Percentiles rank a stretch among this genome's conserved stretches.
Evolutionary conservation across 306 rosid genomes (phyloP).

Genomic region (Medicago ruthenica): DNA sequence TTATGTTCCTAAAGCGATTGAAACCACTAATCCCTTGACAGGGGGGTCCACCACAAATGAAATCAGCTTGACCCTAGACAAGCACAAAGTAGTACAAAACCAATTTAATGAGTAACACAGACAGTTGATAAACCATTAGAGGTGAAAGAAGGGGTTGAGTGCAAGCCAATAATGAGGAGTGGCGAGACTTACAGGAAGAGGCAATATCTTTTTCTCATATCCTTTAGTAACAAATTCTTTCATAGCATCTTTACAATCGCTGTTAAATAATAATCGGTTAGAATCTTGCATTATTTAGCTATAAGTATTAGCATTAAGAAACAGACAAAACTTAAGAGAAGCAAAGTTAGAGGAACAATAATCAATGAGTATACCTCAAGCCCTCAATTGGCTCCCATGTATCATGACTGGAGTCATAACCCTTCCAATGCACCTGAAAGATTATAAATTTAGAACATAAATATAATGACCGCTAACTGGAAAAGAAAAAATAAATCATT

Average conservation of each 20-base stretch:
- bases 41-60: slow-evolving; percentile 91
- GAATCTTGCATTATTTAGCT: background rate
- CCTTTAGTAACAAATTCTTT: slow-evolving; percentile 49
- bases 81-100: background rate
- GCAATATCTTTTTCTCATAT: slow-evolving; percentile 45
- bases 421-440: slow-evolving; percentile 55
- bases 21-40: slow-evolving; percentile 91
- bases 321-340: background rate
- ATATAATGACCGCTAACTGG: background rate
- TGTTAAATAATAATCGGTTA: slow-evolving; percentile 31
- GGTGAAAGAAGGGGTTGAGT: background rate
- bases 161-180: background rate
- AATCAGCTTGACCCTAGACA: slow-evolving; percentile 77
- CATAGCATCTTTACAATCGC: slow-evolving; percentile 46
- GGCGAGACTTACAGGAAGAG: slow-evolving; percentile 54
- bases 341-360: background rate
- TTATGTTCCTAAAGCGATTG: slow-evolving; percentile 66
- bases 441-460: background rate
- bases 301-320: background rate
- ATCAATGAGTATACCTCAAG: slow-evolving; percentile 40
- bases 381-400: slow-evolving; percentile 58
- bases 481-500: background rate
- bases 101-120: background rate
- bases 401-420: slow-evolving; percentile 49
- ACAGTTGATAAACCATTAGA: background rate